Base-by-base conservation (phyloP, 139 green algal species). In the Chloropicon primus region DNA sequence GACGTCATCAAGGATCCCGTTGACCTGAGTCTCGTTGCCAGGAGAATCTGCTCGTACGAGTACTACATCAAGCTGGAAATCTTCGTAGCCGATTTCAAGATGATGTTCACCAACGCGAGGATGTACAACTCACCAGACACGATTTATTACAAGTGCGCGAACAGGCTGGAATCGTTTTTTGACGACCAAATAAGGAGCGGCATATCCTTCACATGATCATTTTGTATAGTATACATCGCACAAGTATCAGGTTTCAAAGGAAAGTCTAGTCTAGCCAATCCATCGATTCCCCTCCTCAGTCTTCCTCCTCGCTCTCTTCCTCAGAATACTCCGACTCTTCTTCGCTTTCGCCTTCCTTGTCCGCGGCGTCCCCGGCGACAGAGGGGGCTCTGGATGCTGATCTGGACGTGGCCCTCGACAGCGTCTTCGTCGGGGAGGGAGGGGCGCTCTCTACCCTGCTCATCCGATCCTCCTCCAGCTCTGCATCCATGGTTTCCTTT, bases 61-160 rank as follows among this genome's bases (percentile, higher is more conserved):
- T 97, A 92, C 82, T 99, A 99, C 88, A 23, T 87, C 29, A 96
- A 86, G 0, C 85, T 99, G 21, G 92, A 99, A 75, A 96, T 97
- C 26, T 97, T 99, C 79, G 80, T 83, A 10, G 94, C 92, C 2
- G 94, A 98, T 82, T 84, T 97, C 41, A 76, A 82, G 17, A 88
- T 89, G 79, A 94, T 98, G 77, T 93, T 93, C 41, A 80, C 83
- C 27, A 98, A 98, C 83, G 71, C 72, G 73, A 83, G 87, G 25
- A 86, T 88, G 10, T 98, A 97, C 86, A 98, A 98, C 82, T 78
- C 84, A 1, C 80, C 86, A 1, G 89, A 96, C 22, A 96, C 93
- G 25, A 80, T 93, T 23, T 98, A 93, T 80, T 92, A 90, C 84
- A 95, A 97, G 84, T 75, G 80, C 24, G 89, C 90, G 1, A 88